phyloP scores from a whole-genome alignment of 495 filamentous ascomycete genomes.

The Neurospora sp. region DNA sequence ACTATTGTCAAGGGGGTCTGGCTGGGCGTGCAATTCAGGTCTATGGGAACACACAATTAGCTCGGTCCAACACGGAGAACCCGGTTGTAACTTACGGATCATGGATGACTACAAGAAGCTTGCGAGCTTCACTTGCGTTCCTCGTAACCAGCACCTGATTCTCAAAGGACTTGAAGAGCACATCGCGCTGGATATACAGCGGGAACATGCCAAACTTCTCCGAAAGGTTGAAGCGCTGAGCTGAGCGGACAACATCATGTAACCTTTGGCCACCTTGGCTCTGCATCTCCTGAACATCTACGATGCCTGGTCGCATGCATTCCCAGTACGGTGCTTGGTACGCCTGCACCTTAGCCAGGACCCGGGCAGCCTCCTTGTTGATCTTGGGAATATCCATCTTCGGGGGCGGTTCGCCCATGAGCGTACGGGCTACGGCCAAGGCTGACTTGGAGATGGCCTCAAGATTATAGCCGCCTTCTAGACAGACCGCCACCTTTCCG shows the following conservation, averaged over 20 bases:
- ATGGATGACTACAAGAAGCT: conserved; percentile 68
- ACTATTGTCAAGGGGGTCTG: conserved; percentile 57
- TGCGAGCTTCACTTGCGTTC: conserved; percentile 25
- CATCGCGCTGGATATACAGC: conserved; percentile 60
- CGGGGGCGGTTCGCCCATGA: conserved; percentile 91
- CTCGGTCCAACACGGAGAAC: not conserved
- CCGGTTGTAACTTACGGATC: conserved; percentile 51
- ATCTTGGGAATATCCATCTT: conserved; percentile 43
- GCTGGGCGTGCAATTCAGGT: conserved; percentile 58
- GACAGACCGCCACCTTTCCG: conserved; percentile 82
- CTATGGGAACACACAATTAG: conserved; percentile 29
- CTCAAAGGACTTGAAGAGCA: conserved; percentile 67
- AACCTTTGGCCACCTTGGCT: conserved; percentile 24
- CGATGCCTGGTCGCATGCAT: conserved; percentile 45
- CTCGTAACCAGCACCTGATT: conserved; percentile 81
- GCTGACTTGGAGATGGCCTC: conserved; percentile 85
- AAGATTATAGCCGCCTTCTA: conserved; percentile 95
- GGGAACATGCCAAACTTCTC: conserved; percentile 65
- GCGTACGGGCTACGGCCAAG: conserved; percentile 76
- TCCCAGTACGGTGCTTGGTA: conserved; percentile 50
- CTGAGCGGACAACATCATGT: conserved; percentile 62
- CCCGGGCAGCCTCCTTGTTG: conserved; percentile 36
- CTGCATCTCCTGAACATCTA: conserved; percentile 32
- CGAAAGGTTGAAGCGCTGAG: conserved; percentile 58
- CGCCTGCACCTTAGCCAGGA: conserved; percentile 40